phyloP scores from a whole-genome alignment of 2,329 filamentous ascomycete species.

The Colletotrichum liaoningense region DNA sequence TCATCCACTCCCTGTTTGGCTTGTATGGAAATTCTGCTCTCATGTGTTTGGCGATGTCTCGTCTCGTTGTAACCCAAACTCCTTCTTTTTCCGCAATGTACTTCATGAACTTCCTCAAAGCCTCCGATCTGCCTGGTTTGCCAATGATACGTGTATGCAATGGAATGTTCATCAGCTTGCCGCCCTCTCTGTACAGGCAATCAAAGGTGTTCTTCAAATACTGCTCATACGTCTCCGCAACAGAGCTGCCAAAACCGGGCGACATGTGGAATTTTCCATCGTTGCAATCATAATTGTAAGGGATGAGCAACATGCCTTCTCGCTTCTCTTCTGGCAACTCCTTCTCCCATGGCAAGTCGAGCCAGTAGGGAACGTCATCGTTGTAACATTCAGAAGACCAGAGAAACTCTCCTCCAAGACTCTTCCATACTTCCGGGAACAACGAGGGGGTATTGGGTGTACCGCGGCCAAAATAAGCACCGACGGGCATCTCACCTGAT shows the following conservation, averaged over 20 bases:
- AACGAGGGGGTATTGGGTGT: constrained; percentile 42
- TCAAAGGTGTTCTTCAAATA: constrained; percentile 55
- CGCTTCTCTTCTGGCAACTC: constrained; percentile 42
- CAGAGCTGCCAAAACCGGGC: constrained; percentile 52
- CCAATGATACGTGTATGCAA: constrained; percentile 53
- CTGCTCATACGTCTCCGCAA: constrained; percentile 50
- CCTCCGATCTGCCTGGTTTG: constrained; percentile 51
- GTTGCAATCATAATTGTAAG: constrained; percentile 52
- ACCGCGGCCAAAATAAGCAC: constrained; percentile 48
- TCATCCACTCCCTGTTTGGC: constrained; percentile 38
- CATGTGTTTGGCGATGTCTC: constrained; percentile 55
- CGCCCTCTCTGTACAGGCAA: constrained; percentile 52
- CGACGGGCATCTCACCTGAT: constrained; percentile 46
- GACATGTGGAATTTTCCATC: constrained; percentile 57
- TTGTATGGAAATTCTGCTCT: constrained; percentile 51
- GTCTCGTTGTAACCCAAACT: constrained; percentile 56
- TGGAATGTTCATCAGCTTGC: constrained; percentile 56
- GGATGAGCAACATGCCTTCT: constrained; percentile 51
- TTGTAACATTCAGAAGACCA: constrained; percentile 45
- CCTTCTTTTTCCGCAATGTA: constrained; percentile 51
- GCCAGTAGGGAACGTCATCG: constrained; percentile 44
- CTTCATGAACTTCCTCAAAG: constrained; percentile 51
- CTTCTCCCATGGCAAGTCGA: constrained; percentile 44
- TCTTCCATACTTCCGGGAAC: constrained; percentile 43
- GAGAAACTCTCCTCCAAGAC: constrained; percentile 41